Conservation (phyloP, 305 asterid species). For the Solanum aculeatissimum region DNA sequence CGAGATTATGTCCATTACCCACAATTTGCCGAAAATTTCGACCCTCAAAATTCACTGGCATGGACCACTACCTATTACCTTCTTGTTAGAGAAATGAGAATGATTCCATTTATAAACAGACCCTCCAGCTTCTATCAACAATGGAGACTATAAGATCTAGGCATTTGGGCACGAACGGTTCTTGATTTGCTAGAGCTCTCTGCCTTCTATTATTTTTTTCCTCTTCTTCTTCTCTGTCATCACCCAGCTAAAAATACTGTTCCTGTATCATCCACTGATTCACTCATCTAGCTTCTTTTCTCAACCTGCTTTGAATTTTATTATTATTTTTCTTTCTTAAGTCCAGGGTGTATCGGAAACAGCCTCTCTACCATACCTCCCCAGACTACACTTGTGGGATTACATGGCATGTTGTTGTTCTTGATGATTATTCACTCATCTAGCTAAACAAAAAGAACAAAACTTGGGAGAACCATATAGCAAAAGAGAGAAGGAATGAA, state of each 20-base stretch:
- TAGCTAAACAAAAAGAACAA: background rate
- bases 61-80: background rate
- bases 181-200: background rate
- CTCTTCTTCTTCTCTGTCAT: background rate
- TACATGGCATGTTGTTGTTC: too few species aligned
- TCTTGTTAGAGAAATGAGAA: background rate
- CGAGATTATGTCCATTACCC: background rate
- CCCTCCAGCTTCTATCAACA: background rate
- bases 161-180: background rate
- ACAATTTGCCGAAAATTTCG: background rate
- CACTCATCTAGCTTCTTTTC: background rate
- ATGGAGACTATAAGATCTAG: background rate
- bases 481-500: background rate
- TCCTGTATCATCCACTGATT: background rate
- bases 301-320: background rate
- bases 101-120: background rate
- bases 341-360: background rate
- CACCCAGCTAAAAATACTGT: background rate
- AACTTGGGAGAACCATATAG: background rate
- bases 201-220: background rate
- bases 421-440: background rate
- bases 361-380: background rate
- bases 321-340: background rate
- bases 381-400: background rate
- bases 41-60: background rate